Conservation (phyloP, 75 land plant genomes). For the Selaginella moellendorffii region DNA sequence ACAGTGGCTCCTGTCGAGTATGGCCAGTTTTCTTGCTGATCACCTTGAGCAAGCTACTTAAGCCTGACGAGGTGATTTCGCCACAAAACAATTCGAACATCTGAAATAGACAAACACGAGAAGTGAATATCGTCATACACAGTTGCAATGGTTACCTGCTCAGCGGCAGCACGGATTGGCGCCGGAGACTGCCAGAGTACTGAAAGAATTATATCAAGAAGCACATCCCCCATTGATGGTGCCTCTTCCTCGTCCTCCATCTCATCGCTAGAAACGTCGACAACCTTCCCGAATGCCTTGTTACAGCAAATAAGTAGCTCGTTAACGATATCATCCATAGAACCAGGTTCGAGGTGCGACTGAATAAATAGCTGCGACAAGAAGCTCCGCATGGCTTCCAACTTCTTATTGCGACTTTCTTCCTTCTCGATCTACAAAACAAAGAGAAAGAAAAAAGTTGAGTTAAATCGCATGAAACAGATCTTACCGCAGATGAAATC, state of each 20-base stretch:
- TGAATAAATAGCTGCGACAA: slow-evolving; percentile 66
- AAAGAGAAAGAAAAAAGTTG: background rate
- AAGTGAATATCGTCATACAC: slow-evolving; percentile 5
- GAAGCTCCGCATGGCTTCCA: slow-evolving; percentile 63
- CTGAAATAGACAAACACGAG: slow-evolving; percentile 23
- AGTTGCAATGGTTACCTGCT: slow-evolving; percentile 47
- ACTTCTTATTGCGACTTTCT: slow-evolving; percentile 8
- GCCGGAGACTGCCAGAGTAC: slow-evolving; percentile 61
- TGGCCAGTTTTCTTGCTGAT: slow-evolving; percentile 53
- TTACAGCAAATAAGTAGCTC: slow-evolving; percentile 76
- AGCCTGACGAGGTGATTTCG: slow-evolving; percentile 51
- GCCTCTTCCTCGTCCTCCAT: slow-evolving; percentile 16
- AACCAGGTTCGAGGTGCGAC: slow-evolving; percentile 48
- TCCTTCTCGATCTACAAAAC: background rate
- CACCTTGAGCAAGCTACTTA: slow-evolving; percentile 51
- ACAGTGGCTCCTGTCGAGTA: slow-evolving; percentile 26
- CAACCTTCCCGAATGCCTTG: slow-evolving; percentile 39
- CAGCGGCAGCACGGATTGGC: slow-evolving; percentile 61
- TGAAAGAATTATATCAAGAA: slow-evolving; percentile 74
- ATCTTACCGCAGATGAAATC: background rate
- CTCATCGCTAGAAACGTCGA: slow-evolving; percentile 28
- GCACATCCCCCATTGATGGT: slow-evolving; percentile 69
- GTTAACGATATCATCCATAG: slow-evolving; percentile 45
- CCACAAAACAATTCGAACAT: slow-evolving; percentile 59
- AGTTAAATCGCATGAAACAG: no score